Conservation (phyloP, 345 rosid species). For the Syzygium aromaticum region DNA sequence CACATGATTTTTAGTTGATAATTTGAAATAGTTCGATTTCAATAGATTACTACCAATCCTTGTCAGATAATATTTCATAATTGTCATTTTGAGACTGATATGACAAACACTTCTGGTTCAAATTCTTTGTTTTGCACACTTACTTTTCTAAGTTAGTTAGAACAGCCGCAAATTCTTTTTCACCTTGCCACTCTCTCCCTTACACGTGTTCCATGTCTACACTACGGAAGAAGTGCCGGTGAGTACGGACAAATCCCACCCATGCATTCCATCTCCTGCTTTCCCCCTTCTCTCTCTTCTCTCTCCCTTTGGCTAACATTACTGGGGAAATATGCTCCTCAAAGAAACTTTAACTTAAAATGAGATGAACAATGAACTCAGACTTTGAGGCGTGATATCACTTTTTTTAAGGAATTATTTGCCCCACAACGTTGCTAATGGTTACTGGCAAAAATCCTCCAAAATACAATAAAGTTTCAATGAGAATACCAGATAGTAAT, state of each 20-base stretch:
- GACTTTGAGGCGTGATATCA: too few species aligned
- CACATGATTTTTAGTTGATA: background rate
- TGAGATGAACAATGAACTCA: too few species aligned
- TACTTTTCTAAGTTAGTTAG: background rate
- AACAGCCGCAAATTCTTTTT: background rate
- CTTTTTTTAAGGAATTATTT: too few species aligned
- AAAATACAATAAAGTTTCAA: too few species aligned
- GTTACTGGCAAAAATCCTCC: too few species aligned
- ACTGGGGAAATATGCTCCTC: too few species aligned
- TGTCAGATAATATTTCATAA: background rate
- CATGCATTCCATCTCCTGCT: background rate
- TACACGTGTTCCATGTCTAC: background rate
- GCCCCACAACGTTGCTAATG: too few species aligned
- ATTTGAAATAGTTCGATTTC: background rate
- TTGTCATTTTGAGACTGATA: background rate
- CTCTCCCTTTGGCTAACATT: background rate
- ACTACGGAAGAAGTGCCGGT: background rate
- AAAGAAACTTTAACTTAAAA: too few species aligned
- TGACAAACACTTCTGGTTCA: background rate
- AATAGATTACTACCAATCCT: too few species aligned
- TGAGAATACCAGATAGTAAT: too few species aligned
- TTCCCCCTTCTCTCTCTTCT: rapidly evolving
- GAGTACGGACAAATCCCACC: background rate
- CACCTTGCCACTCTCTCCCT: background rate
- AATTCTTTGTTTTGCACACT: background rate